Conservation (phyloP, 2,329 filamentous ascomycete genomes). For the Stachybotrys chlorohalonatus region DNA sequence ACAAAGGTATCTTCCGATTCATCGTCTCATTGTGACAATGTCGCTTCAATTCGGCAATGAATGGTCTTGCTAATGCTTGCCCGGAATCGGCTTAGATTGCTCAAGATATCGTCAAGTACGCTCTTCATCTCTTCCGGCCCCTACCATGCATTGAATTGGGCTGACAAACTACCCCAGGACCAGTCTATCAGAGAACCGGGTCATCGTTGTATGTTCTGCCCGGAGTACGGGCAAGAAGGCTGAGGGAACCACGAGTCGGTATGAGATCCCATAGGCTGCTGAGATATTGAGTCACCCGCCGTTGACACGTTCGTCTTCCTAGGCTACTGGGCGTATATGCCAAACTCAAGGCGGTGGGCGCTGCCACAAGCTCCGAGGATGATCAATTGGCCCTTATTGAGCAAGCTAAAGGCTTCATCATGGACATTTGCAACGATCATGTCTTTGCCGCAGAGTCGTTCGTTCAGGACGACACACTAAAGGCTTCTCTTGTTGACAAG, state of each 20-base stretch:
- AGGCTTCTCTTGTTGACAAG: slow-evolving; percentile 49
- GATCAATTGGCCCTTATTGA: slow-evolving; percentile 45
- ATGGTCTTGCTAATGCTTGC: not conserved
- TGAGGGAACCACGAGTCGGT: slow-evolving; percentile 88
- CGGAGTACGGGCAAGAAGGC: slow-evolving; percentile 89
- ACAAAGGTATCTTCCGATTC: slow-evolving; percentile 41
- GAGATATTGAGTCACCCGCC: not conserved
- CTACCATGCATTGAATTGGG: slow-evolving; percentile 1
- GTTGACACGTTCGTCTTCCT: slow-evolving; percentile 1
- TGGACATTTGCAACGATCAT: slow-evolving; percentile 77
- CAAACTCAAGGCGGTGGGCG: slow-evolving; percentile 44
- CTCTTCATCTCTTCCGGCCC: not conserved
- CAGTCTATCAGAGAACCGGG: slow-evolving; percentile 56
- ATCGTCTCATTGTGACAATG: not conserved
- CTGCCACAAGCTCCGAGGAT: slow-evolving; percentile 41
- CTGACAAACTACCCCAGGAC: slow-evolving; percentile 18
- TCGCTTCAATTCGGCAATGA: not conserved
- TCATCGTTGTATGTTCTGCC: slow-evolving; percentile 93
- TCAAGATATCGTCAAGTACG: slow-evolving; percentile 32
- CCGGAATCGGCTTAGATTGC: slow-evolving; percentile 22
- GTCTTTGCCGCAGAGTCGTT: slow-evolving; percentile 58
- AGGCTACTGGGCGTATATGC: slow-evolving; percentile 52
- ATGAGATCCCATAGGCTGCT: slow-evolving; percentile 36
- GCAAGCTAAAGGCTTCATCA: slow-evolving; percentile 65
- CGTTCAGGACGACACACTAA: slow-evolving; percentile 47